A percentile compares a stretch with the other conserved stretches of the same genome.
phyloP scores from a whole-genome alignment of 1,139 yeast species.

The Scheffersomyces lignicola region DNA sequence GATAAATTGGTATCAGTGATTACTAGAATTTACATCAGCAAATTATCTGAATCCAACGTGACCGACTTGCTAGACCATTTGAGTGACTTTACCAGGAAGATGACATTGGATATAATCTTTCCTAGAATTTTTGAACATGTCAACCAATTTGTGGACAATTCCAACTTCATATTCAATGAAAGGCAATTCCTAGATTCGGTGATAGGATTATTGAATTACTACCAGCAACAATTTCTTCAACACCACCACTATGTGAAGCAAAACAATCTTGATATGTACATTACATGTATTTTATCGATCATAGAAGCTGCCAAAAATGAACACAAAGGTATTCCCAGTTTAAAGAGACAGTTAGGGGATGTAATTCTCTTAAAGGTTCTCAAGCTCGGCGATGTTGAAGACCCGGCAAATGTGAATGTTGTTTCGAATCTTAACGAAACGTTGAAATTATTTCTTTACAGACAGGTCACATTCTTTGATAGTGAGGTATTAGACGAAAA shows the following conservation, averaged over 20 bases:
- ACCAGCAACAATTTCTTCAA: slow-evolving; percentile 21
- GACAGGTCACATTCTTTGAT: slow-evolving; percentile 43
- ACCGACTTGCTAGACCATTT: slow-evolving; percentile 20
- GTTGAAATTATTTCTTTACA: slow-evolving; percentile 38
- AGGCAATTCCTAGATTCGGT: slow-evolving; percentile 30
- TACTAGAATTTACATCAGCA: slow-evolving; percentile 34
- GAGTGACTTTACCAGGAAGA: slow-evolving; percentile 27
- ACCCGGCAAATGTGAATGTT: slow-evolving; percentile 6
- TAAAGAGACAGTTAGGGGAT: slow-evolving; percentile 28
- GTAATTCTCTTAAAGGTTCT: slow-evolving; percentile 27
- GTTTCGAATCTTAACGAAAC: slow-evolving; percentile 18
- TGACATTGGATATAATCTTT: slow-evolving; percentile 36
- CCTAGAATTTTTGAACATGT: slow-evolving; percentile 40
- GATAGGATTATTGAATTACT: slow-evolving; percentile 23
- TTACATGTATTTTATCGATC: slow-evolving; percentile 32
- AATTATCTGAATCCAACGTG: slow-evolving; percentile 21
- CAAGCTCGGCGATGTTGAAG: slow-evolving; percentile 17
- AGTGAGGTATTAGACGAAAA: slow-evolving; percentile 26
- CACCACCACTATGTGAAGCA: slow-evolving; percentile 26
- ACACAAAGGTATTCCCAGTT: slow-evolving; percentile 8
- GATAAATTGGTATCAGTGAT: slow-evolving; percentile 25
- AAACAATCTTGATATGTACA: slow-evolving; percentile 25
- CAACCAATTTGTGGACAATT: slow-evolving; percentile 32
- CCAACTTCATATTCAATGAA: slow-evolving; percentile 39
- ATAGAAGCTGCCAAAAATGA: slow-evolving; percentile 26